Base-by-base conservation (phyloP, 2,329 filamentous ascomycete genomes). In the Fusarium bulbicola region DNA sequence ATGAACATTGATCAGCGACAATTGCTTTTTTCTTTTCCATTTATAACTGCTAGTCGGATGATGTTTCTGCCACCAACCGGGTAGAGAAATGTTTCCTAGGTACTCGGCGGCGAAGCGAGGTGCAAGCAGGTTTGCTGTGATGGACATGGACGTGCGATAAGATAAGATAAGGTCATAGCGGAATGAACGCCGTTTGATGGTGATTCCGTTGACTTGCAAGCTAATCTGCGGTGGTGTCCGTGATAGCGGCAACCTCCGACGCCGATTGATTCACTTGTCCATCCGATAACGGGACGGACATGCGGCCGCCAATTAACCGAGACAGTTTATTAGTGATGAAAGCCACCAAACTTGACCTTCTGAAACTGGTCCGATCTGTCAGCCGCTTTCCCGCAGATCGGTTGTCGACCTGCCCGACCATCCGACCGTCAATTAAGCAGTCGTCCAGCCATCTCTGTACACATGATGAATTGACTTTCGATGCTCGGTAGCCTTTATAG, bases 401-500 rank as follows among this genome's bases (percentile, higher is more conserved):
- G 24, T 18, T 30, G 24, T 54, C 24, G 7, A 52, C 49, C 50
- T 40, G 14, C 34, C 20, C 24, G 24, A 39, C 15, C 15, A 28
- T 18, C 34, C 34, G 18, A 21, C 20, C 34, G 7, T 37, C 50
- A 28, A 28, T 37, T n/a, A 28, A 53, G 32, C 32, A 36, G 14
- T 37, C 30, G 6, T 16, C 34, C 50, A 39, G 50, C 24, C 24
- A 54, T 39, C 34, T 40, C 34, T 28, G 24, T 20, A 20, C n/a
- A 24, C 34, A 37, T 21, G 30, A 34, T 36, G 24, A 58, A 36
- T 50, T 30, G 56, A 50, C 11, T 15, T 50, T n/a, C 1, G 20
- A 30, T 26, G 46, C 36, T 50, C 39, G 34, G 52, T 67, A 67
- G n/a, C 65, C 47, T 49, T 45, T 59, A 68, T 63, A 68, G 65